These are phyloP conservation scores for Kodamaea alishanica DNA, from an alignment of 1,139 yeast genomes.

Conservation along the genomic window DNA sequence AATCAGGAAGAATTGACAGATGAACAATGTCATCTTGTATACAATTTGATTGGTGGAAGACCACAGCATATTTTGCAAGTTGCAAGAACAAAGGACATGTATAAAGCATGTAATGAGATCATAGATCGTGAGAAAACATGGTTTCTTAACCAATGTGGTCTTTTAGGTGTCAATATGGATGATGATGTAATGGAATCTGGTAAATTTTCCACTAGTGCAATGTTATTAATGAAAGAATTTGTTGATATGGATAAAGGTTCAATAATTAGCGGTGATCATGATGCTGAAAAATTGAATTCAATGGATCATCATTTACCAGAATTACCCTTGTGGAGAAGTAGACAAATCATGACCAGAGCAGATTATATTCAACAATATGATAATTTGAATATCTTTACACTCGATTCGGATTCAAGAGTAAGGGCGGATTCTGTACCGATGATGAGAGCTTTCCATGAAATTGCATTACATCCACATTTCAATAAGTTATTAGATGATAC, in stretches of 20 bases:
- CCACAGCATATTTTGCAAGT: constrained; percentile 81
- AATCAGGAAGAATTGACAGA: constrained; percentile 20
- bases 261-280: constrained; percentile 23
- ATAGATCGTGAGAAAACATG: constrained; percentile 82
- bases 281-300: constrained; percentile 9
- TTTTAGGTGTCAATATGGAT: constrained; percentile 75
- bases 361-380: constrained; percentile 77
- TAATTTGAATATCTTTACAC: constrained; percentile 71
- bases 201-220: constrained; percentile 72
- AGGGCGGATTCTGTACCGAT: constrained; percentile 81
- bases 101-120: constrained; percentile 63
- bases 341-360: constrained; percentile 82
- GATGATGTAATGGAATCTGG: constrained; percentile 89
- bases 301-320: constrained; percentile 61
- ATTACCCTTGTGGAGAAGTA: constrained; percentile 76
- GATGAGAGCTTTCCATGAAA: constrained; percentile 87
- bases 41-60: constrained; percentile 76
- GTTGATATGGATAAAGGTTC: constrained; percentile 61
- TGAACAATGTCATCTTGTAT: constrained; percentile 50
- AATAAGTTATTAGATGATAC: constrained; percentile 68
- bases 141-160: constrained; percentile 80
- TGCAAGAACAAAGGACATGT: constrained; percentile 59
- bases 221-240: constrained; percentile 68
- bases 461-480: constrained; percentile 68
- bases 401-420: constrained; percentile 71